Evolutionary conservation across 2,329 filamentous ascomycete genomes (phyloP).

Genomic region (Gaeumannomyces tritici): DNA sequence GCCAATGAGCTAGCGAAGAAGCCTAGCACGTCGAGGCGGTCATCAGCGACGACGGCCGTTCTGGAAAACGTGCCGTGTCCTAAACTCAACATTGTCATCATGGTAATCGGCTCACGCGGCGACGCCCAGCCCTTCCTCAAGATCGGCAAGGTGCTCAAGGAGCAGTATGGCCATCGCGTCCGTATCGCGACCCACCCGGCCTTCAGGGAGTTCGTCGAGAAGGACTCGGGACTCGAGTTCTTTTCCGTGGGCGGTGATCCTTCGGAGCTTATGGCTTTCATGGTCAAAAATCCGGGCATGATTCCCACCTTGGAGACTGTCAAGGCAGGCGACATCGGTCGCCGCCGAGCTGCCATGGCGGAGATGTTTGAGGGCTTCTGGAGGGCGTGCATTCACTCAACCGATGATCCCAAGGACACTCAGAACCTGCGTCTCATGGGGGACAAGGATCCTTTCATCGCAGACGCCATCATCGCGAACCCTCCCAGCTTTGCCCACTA

Average conservation of each 20-base stretch:
- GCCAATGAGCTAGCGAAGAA: neutral
- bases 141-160: slow-evolving; percentile 62
- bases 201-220: slow-evolving; percentile 66
- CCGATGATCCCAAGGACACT: slow-evolving; percentile 55
- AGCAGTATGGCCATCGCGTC: slow-evolving; percentile 64
- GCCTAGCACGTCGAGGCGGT: slow-evolving; percentile 9
- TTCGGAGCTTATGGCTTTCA: slow-evolving; percentile 75
- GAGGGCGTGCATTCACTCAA: slow-evolving; percentile 66
- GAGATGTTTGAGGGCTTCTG: slow-evolving; percentile 81
- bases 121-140: slow-evolving; percentile 75
- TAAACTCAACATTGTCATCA: slow-evolving; percentile 67
- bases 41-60: slow-evolving; percentile 21
- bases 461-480: slow-evolving; percentile 78
- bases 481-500: slow-evolving; percentile 71
- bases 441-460: slow-evolving; percentile 50
- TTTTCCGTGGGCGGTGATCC: slow-evolving; percentile 74
- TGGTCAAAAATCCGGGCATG: slow-evolving; percentile 76
- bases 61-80: slow-evolving; percentile 27
- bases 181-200: slow-evolving; percentile 71
- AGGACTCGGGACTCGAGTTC: slow-evolving; percentile 66
- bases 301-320: slow-evolving; percentile 67
- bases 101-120: slow-evolving; percentile 72
- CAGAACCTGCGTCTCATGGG: slow-evolving; percentile 58
- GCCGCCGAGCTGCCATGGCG: slow-evolving; percentile 59
- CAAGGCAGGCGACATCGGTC: slow-evolving; percentile 62